Evolutionary conservation across 345 rosid species (phyloP).

Genomic region (Eucalyptus pauciflora): DNA sequence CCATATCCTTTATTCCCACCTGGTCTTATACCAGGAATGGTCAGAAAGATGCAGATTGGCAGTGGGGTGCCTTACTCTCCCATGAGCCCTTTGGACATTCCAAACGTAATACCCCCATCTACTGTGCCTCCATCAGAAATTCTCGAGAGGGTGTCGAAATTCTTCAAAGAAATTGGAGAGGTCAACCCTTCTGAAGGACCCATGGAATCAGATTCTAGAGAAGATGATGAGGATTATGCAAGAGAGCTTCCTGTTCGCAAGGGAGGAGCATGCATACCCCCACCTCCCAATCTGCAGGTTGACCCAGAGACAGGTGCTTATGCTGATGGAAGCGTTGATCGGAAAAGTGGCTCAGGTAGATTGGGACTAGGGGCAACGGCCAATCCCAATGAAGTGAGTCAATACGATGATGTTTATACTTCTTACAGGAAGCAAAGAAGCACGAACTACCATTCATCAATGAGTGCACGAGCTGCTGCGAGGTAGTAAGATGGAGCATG

Average conservation of each 20-base stretch:
- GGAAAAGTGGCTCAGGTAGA: slow-evolving; percentile 66
- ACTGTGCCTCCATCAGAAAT: slow-evolving; percentile 58
- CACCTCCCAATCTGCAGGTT: slow-evolving; percentile 77
- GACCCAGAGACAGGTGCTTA: slow-evolving; percentile 86
- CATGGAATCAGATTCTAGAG: slow-evolving; percentile 40
- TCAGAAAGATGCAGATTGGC: slow-evolving; percentile 93
- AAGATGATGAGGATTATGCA: slow-evolving; percentile 62
- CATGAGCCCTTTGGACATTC: slow-evolving; percentile 91
- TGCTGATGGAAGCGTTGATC: slow-evolving; percentile 73
- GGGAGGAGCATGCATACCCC: slow-evolving; percentile 93
- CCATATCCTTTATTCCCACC: slow-evolving; percentile 98
- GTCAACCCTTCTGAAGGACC: slow-evolving; percentile 78
- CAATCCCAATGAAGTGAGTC: slow-evolving; percentile 81
- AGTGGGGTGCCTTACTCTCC: slow-evolving; percentile 98
- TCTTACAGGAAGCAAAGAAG: slow-evolving; percentile 94
- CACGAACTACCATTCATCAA: slow-evolving; percentile 76
- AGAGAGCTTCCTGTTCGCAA: slow-evolving; percentile 55
- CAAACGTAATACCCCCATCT: slow-evolving; percentile 84
- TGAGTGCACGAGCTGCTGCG: slow-evolving; percentile 75
- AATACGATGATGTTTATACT: slow-evolving; percentile 88
- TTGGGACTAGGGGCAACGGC: slow-evolving; percentile 82
- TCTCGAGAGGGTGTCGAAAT: slow-evolving; percentile 84
- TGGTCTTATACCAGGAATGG: slow-evolving; percentile 99
- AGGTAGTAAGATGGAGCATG: neutral
- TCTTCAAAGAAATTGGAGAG: slow-evolving; percentile 91